Conservation (phyloP, 1,284 basidiomycete genomes). For the Ceratobasidium sp. region DNA sequence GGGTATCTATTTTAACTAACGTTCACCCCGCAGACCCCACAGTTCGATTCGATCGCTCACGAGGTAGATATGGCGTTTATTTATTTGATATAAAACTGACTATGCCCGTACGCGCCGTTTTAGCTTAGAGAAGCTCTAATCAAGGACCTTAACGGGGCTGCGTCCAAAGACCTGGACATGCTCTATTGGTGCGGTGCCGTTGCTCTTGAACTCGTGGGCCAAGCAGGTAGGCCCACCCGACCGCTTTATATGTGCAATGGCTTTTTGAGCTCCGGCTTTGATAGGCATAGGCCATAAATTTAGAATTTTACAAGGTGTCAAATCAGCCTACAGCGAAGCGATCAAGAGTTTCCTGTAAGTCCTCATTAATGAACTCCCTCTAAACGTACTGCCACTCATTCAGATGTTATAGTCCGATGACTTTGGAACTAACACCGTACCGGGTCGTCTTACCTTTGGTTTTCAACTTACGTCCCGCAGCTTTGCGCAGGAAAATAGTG, state of each 20-base stretch:
- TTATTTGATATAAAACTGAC: too few species aligned
- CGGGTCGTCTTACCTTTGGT: background rate
- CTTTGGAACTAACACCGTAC: background rate
- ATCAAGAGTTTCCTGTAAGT: constrained; percentile 22
- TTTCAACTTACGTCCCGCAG: background rate
- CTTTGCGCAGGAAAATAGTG: constrained; percentile 17
- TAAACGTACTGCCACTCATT: too few species aligned
- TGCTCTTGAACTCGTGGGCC: constrained; percentile 32
- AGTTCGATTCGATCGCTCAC: background rate
- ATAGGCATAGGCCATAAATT: constrained; percentile 32
- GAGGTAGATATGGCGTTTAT: background rate
- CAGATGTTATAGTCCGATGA: background rate
- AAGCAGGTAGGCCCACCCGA: constrained; percentile 17
- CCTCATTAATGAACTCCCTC: too few species aligned
- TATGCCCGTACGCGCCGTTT: too few species aligned
- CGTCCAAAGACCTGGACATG: constrained; percentile 11
- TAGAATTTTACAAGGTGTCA: background rate
- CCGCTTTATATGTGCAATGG: background rate
- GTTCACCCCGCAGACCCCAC: background rate
- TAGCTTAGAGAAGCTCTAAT: background rate
- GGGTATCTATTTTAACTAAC: too few species aligned
- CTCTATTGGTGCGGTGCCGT: constrained; percentile 21
- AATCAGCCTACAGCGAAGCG: constrained; percentile 24
- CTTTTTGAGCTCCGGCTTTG: background rate
- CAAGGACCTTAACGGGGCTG: background rate